Percentiles rank a stretch among this genome's conserved stretches.
Evolutionary conservation across 176 grass and related monocot genomes (phyloP).

Genomic region (Triticum urartu): DNA sequence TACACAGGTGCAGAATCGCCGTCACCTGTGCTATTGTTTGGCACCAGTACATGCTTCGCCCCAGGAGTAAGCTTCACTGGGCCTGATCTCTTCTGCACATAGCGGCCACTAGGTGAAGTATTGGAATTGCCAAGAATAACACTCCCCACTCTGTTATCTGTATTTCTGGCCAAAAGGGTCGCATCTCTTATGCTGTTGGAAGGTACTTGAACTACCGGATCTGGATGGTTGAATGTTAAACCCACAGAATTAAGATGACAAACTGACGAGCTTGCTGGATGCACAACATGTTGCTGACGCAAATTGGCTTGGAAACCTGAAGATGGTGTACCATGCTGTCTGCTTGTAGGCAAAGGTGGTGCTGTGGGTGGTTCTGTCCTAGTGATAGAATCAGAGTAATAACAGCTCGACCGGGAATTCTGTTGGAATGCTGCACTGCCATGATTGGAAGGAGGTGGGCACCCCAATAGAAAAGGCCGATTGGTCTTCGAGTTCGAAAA

Average conservation of each 20-base stretch:
- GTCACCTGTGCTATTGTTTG: constrained; percentile 6
- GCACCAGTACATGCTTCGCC: constrained; percentile 48
- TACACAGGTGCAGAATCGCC: constrained; percentile 39
- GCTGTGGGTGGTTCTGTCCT: constrained; percentile 7
- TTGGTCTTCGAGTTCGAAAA: neutral
- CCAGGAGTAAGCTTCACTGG: constrained; percentile 33
- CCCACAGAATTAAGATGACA: neutral
- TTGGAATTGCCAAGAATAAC: constrained; percentile 15
- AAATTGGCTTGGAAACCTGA: constrained; percentile 32
- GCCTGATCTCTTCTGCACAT: neutral
- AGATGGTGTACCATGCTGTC: constrained; percentile 24
- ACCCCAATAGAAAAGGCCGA: constrained; percentile 26
- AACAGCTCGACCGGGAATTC: neutral
- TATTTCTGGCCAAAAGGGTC: constrained; percentile 25
- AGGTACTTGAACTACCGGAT: constrained; percentile 12
- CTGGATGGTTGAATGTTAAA: constrained; percentile 21
- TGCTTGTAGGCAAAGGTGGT: constrained; percentile 15
- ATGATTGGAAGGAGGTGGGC: constrained; percentile 28
- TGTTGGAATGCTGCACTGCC: constrained; percentile 24
- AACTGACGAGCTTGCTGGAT: constrained; percentile 30
- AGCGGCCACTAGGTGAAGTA: constrained; percentile 26
- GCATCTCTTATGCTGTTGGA: neutral
- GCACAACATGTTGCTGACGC: constrained; percentile 33
- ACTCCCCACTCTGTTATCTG: neutral
- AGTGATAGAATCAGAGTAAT: constrained; percentile 30